phyloP scores from a whole-genome alignment of 2,329 filamentous ascomycete species.

The Aspergillus persii region DNA sequence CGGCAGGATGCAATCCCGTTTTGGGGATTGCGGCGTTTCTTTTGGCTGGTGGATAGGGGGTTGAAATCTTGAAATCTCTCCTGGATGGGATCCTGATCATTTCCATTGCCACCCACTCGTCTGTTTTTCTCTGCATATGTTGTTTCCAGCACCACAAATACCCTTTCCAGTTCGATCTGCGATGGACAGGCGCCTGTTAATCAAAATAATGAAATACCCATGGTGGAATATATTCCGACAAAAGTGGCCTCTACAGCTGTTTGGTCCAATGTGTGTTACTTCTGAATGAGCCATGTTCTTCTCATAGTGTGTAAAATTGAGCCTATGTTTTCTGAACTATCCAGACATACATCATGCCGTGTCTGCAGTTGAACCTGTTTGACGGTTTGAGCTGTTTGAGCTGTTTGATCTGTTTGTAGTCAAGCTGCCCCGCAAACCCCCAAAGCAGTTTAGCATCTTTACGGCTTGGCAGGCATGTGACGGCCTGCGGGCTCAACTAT shows the following conservation, averaged over 20 bases:
- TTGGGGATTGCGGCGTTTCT: constrained; percentile 20
- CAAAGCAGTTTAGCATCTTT: constrained; percentile 8
- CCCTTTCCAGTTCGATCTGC: background rate
- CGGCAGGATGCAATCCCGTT: constrained; percentile 11
- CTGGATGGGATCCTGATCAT: background rate
- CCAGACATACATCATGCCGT: background rate
- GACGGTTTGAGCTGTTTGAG: too few relatives aligned
- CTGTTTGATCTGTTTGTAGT: background rate
- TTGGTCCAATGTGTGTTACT: background rate
- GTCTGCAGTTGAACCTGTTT: too few relatives aligned
- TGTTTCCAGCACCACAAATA: constrained; percentile 4
- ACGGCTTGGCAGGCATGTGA: constrained; percentile 10
- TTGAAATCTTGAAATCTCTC: constrained; percentile 16
- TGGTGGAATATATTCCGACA: background rate
- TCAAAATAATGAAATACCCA: background rate
- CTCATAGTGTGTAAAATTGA: background rate
- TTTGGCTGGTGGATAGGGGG: constrained; percentile 9
- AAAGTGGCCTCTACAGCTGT: background rate
- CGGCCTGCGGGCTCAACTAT: constrained; percentile 2
- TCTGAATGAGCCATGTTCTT: background rate
- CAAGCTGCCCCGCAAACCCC: background rate
- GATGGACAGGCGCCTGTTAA: constrained; percentile 9
- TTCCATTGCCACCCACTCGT: background rate
- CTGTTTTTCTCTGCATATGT: background rate
- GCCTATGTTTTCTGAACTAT: background rate